Evolutionary conservation across 805 yeast species (phyloP), one percentile per base, ranked within the genome.

Genomic region (Metschnikowia noctiluminum): DNA sequence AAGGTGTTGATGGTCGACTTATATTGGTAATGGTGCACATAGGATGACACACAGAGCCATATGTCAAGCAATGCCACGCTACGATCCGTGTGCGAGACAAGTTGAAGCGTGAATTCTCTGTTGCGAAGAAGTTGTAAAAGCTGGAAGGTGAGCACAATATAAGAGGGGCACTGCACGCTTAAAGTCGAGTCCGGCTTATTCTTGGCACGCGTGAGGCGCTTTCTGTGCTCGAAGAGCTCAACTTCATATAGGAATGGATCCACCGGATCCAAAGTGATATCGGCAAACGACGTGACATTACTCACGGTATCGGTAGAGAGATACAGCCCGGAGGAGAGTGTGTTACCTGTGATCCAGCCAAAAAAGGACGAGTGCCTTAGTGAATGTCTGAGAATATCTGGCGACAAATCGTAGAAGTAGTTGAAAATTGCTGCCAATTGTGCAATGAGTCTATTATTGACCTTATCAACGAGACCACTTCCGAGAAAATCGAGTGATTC

Each of bases 31-130:
- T 69, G 74, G 48, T 63, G 65, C 27, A 66, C 60, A 45, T 70
- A 73, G 0, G 77, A 72, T 26, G 67, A 51, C 13, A 69, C 57
- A 42, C 72, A 63, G n/a, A 73, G 54, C 71, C 74, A 69, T 27
- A 68, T 45, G 26, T 65, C 70, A 37, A 56, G 38, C 13, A 54
- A 41, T 4, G 44, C 35, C 7, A 51, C 35, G 8, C 43, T 14
- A 12, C n/a, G 42, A 2, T 41, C 41, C 15, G 35, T 21, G 36
- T 28, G 48, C 4, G 39, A 26, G 5, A 43, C 31, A 14, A 56
- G 42, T 10, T 35, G 44, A 15, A 40, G 26, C 2, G 43, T 35
- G 39, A 56, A 56, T 2, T 50, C 40, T 28, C 38, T 35, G 41
- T 56, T 55, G 28, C 43, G 44, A 14, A 47, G 35, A 7, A 50